Conservation (phyloP, 2,329 filamentous ascomycete species). For the Penicillium freii region DNA sequence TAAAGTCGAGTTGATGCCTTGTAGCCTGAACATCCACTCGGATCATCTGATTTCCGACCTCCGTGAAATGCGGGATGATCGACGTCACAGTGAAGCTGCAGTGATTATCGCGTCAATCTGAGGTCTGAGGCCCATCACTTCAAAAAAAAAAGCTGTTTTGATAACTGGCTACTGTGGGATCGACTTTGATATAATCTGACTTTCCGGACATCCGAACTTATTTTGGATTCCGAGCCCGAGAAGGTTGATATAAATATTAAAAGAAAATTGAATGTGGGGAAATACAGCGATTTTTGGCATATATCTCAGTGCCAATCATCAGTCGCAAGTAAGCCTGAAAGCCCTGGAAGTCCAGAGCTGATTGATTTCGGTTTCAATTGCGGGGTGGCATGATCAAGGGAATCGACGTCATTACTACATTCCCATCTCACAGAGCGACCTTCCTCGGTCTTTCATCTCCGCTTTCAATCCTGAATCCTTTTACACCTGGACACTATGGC, state of each 20-base stretch:
- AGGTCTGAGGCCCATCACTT: constrained; percentile 1
- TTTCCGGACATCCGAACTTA: not conserved
- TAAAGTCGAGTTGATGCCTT: constrained; percentile 10
- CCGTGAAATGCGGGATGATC: constrained; percentile 26
- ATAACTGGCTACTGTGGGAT: not conserved
- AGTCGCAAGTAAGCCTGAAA: not conserved
- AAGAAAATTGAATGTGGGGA: not conserved
- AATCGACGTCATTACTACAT: constrained; percentile 38
- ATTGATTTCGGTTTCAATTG: constrained; percentile 3
- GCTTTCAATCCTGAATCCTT: not conserved
- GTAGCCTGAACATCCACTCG: constrained; percentile 13
- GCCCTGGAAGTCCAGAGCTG: not conserved
- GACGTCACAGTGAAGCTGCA: constrained; percentile 23
- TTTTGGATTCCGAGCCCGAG: not conserved
- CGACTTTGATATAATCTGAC: not conserved
- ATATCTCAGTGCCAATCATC: not conserved
- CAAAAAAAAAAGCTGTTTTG: not conserved
- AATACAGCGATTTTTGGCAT: not conserved
- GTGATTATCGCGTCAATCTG: constrained; percentile 3
- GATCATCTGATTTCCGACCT: constrained; percentile 17
- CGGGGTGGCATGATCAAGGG: constrained; percentile 21
- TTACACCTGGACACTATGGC: constrained; percentile 29
- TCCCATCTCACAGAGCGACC: constrained; percentile 1
- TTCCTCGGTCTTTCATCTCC: not conserved
- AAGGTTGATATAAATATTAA: not conserved